phyloP scores from a whole-genome alignment of 208 protist species.

The Trypanosoma melophagium region DNA sequence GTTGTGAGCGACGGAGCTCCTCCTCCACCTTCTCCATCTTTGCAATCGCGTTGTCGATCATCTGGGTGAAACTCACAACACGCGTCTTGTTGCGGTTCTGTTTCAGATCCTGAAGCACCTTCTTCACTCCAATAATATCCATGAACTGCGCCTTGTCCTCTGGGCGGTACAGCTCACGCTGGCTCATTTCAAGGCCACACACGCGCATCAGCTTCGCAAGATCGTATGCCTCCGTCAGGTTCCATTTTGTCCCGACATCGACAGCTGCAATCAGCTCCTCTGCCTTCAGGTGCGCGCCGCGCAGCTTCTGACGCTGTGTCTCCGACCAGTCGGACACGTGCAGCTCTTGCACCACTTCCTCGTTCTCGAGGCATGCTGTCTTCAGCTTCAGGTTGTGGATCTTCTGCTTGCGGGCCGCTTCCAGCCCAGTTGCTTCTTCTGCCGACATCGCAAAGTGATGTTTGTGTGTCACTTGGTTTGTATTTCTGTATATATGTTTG shows the following conservation, averaged over 20 bases:
- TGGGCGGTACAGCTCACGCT: slow-evolving; percentile 72
- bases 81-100: slow-evolving; percentile 85
- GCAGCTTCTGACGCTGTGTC: slow-evolving; percentile 79
- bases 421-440: slow-evolving; percentile 26
- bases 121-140: slow-evolving; percentile 77
- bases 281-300: slow-evolving; percentile 71
- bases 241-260: slow-evolving; percentile 80
- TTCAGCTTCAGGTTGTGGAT: slow-evolving; percentile 89
- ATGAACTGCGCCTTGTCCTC: slow-evolving; percentile 78
- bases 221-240: slow-evolving; percentile 81
- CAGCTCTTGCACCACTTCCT: slow-evolving; percentile 82
- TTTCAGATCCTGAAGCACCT: slow-evolving; percentile 71
- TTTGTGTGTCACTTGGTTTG: too few species aligned
- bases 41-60: slow-evolving; percentile 76
- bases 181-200: slow-evolving; percentile 60
- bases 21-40: slow-evolving; percentile 87
- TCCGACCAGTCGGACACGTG: slow-evolving; percentile 83
- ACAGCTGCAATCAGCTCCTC: slow-evolving; percentile 65
- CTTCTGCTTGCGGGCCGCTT: slow-evolving; percentile 87
- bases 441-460: too few species aligned
- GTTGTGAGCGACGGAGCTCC: slow-evolving; percentile 56
- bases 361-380: slow-evolving; percentile 76
- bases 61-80: slow-evolving; percentile 71
- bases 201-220: slow-evolving; percentile 78
- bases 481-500: too few species aligned